Conservation (phyloP, 31 red algal genomes). For the Odonthalia washingtoniensis region DNA sequence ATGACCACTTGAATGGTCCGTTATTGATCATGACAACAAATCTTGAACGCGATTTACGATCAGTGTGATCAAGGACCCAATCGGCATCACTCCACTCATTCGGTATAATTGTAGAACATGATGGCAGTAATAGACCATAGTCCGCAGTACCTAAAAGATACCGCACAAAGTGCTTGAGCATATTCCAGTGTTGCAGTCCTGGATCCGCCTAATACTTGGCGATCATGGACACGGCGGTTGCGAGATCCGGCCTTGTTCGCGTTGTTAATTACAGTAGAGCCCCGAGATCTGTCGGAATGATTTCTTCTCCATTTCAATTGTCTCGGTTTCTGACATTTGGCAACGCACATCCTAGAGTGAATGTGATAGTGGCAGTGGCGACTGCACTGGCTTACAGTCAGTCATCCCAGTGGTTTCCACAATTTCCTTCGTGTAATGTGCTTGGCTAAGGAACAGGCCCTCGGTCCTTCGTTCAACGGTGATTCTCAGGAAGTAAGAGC, state of each 20-base stretch:
- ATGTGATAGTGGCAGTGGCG: slow-evolving; percentile 33
- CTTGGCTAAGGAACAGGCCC: slow-evolving; percentile 4
- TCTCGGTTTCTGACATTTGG: neutral
- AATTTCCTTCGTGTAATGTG: slow-evolving; percentile 11
- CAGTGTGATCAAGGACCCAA: slow-evolving; percentile 19
- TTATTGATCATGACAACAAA: slow-evolving; percentile 14
- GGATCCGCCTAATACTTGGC: slow-evolving; percentile 36
- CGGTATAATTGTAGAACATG: neutral
- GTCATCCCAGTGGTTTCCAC: neutral
- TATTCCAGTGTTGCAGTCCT: slow-evolving; percentile 57
- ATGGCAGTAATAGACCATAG: neutral
- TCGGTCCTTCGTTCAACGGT: neutral
- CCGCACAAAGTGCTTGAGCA: slow-evolving; percentile 6
- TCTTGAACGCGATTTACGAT: slow-evolving; percentile 25
- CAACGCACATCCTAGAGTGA: slow-evolving; percentile 2
- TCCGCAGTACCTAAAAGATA: slow-evolving; percentile 29
- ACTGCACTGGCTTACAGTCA: neutral
- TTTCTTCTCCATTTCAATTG: slow-evolving; percentile 12
- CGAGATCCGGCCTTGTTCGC: slow-evolving; percentile 44
- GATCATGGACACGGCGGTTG: slow-evolving; percentile 45
- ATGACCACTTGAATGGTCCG: slow-evolving; percentile 10
- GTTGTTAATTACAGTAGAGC: slow-evolving; percentile 39
- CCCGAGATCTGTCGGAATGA: slow-evolving; percentile 24
- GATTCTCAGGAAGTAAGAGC: neutral
- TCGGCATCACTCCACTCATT: slow-evolving; percentile 14